Conservation (phyloP, 75 land plant species). For the Gnetum montanum region DNA sequence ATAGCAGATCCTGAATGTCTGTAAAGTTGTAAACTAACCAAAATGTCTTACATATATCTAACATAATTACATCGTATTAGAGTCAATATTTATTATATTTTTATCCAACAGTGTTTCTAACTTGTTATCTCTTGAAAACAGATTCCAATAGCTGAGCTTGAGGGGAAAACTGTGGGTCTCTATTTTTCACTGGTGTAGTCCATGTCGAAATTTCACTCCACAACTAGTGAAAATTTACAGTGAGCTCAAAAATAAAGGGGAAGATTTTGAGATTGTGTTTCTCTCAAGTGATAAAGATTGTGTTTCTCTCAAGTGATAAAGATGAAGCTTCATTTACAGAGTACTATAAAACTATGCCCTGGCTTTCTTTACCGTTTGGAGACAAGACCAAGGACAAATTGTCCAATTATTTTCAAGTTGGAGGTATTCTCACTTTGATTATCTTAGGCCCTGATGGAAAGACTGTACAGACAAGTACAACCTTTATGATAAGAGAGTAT, state of each 20-base stretch:
- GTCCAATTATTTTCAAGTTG: constrained; percentile 33
- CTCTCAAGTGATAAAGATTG: no score
- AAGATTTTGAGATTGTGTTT: constrained; percentile 53
- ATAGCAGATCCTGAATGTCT: no score
- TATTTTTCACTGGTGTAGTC: constrained; percentile 27
- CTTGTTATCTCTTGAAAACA: constrained; percentile 10
- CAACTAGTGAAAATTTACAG: constrained; percentile 30
- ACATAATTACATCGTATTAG: no score
- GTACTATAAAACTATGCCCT: constrained; percentile 38
- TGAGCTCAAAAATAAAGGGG: constrained; percentile 31
- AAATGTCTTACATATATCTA: no score
- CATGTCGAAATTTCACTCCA: constrained; percentile 34
- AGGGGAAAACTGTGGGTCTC: constrained; percentile 47
- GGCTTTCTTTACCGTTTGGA: constrained; percentile 53
- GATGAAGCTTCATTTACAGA: constrained; percentile 26
- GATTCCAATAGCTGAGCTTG: constrained; percentile 49
- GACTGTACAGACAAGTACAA: constrained; percentile 33
- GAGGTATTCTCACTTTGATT: constrained; percentile 31
- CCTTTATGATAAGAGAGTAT: constrained; percentile 29
- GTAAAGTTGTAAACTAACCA: no score
- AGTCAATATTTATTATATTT: no score
- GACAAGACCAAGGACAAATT: constrained; percentile 28
- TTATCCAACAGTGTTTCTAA: no score
- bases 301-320: constrained; percentile 37
- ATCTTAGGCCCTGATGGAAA: constrained; percentile 59